A percentile compares a stretch with the other conserved stretches of the same genome.
These are phyloP conservation scores for Agaricus bisporus DNA, from an alignment of 768 basidiomycete genomes.

Conservation along the genomic window DNA sequence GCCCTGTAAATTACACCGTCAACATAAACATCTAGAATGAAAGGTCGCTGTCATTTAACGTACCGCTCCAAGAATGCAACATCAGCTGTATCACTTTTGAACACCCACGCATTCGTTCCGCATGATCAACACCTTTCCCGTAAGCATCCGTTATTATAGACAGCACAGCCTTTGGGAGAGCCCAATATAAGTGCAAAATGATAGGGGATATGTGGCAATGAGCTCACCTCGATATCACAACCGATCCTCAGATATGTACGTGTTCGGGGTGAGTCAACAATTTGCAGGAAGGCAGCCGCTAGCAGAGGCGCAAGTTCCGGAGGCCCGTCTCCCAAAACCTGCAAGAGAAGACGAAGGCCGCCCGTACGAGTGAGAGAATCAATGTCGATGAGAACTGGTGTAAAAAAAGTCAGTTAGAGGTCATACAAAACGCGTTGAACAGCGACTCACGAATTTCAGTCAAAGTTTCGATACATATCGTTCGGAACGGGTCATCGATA, in stretches of 20 bases:
- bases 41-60: not conserved
- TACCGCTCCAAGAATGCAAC: slow-evolving; percentile 92
- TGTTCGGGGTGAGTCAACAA: slow-evolving; percentile 81
- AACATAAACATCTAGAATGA: not conserved
- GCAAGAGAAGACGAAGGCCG: slow-evolving; percentile 80
- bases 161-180: slow-evolving; percentile 59
- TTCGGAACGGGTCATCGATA: slow-evolving; percentile 81
- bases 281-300: slow-evolving; percentile 72
- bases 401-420: not conserved
- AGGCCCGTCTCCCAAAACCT: slow-evolving; percentile 88
- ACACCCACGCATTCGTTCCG: slow-evolving; percentile 74
- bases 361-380: slow-evolving; percentile 75
- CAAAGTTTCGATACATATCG: slow-evolving; percentile 79
- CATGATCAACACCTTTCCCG: slow-evolving; percentile 72
- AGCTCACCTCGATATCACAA: slow-evolving; percentile 81
- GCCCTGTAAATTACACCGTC: slow-evolving; percentile 35
- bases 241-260: slow-evolving; percentile 74
- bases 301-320: slow-evolving; percentile 73
- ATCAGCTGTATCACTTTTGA: slow-evolving; percentile 76
- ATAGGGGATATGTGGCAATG: not conserved
- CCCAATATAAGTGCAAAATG: not conserved
- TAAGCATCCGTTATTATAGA: slow-evolving; percentile 91
- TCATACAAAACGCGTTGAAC: not conserved
- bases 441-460: slow-evolving; percentile 75
- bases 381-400: slow-evolving; percentile 79